Evolutionary conservation across 495 filamentous ascomycete genomes (phyloP).

Genomic region (Viridothelium virens): DNA sequence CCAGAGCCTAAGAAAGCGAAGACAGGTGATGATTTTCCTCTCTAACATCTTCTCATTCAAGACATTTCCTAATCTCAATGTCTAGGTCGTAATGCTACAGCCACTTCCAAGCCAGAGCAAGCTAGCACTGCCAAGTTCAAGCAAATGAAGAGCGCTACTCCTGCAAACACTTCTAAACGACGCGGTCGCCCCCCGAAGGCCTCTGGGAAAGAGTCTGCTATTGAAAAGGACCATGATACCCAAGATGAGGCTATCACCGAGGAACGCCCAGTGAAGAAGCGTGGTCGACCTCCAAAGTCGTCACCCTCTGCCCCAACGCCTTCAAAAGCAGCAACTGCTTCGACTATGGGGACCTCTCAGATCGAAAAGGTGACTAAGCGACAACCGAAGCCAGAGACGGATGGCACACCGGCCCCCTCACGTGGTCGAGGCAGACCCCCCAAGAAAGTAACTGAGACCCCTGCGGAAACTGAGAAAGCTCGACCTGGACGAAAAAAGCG

Average conservation of each 20-base stretch:
- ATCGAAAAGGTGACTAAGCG: background rate
- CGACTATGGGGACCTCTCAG: constrained; percentile 13
- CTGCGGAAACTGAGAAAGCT: background rate
- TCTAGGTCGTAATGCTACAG: background rate
- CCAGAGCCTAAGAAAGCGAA: background rate
- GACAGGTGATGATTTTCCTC: background rate
- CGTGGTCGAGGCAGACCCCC: constrained; percentile 9
- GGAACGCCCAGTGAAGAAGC: constrained; percentile 15
- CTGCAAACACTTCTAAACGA: constrained; percentile 3
- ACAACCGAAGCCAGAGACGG: background rate
- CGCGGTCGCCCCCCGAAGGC: background rate
- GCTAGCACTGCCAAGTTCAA: background rate
- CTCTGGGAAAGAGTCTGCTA: background rate
- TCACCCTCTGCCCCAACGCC: constrained; percentile 17
- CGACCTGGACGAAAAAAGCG: background rate
- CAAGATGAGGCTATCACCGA: background rate
- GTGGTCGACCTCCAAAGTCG: constrained; percentile 21
- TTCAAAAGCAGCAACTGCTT: constrained; percentile 16
- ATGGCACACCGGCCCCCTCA: background rate
- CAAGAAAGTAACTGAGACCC: background rate
- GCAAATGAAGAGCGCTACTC: background rate
- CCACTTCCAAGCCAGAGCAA: background rate
- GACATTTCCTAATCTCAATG: background rate
- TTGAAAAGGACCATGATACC: background rate
- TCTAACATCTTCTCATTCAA: background rate